Base-by-base conservation (phyloP, 352 stramenopile genomes). In the Globisporangium paddicum region DNA sequence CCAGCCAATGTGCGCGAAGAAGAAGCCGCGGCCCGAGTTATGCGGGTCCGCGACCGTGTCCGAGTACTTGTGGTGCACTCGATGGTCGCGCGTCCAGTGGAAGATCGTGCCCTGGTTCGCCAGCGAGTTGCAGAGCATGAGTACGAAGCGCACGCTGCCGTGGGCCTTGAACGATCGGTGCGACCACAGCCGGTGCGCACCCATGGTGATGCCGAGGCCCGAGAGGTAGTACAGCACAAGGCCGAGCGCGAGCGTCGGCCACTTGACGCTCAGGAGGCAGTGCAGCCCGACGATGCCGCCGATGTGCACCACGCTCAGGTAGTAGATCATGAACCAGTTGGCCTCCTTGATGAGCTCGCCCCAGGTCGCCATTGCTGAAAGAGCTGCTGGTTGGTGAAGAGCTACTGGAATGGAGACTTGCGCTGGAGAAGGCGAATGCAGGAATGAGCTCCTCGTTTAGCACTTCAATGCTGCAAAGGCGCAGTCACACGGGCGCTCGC, bases 1-100 rank as follows among this genome's bases (percentile, higher is more conserved):
- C 97, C 97, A 99, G 53, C 97, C 97, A 82, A 99, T 98, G 81
- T 99, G 97, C 10, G 97, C 89, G 69, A 98, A 99, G 83, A 99
- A 99, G 69, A 99, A 99, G 44, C 97, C 97, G 19, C 95, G 84
- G 26, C 78, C 96, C 10, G 97, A 98, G 75, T 99, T 89, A 82
- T 99, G 97, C 46, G 92, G 92, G 60, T 97, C 90, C 4, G 86
- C 86, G 19, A 89, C 74, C 16, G 95, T 98, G 73, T 99, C 96
- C 53, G 92, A 98, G 77, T 98, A 98, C 78, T 99, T 99, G 90
- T 99, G 97, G 77, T 99, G 97, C 30, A 99, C 96, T 53, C 97
- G 91, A 81, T 99, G 97, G 77, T 99, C 97, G 34, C 97, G 92
- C 7, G 83, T 80, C 97, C 97, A 99, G 77, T 99, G 96, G 78